Base-by-base conservation (phyloP, 306 rosid genomes). In the Malus sylvestris region DNA sequence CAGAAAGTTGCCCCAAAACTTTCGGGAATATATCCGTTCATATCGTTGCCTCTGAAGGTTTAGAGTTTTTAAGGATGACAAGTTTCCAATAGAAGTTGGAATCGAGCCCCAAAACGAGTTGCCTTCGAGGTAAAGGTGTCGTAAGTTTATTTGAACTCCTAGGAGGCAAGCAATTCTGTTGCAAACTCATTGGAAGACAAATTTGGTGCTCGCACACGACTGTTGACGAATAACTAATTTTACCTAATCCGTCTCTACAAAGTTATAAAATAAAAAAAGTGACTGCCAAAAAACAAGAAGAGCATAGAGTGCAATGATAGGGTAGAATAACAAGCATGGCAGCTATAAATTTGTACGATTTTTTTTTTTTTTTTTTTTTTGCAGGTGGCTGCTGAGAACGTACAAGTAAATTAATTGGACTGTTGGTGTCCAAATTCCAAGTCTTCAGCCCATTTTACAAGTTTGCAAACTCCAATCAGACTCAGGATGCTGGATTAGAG, bases 1-100 rank as follows among this genome's bases (percentile, higher is more conserved):
- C 46, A 4, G 20, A 49, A 19, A 70, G 74, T 70, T 16, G 29
- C 33, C 74, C 74, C 45, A 11, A 70, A 70, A 70, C 42, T 49
- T 51, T 70, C 29, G 0, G 62, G 19, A 29, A 51, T 51, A 30
- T 18, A 27, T 1, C 74, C 62, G 0, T 29, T 29, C 61, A 70
- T 7, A 1, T 70, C 5, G 12, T 49, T 70, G 10, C 2, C 0
- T 0, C 1, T 0, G 0, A 22, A 70, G 62, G 44, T 3, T 2
- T 0, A 46, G 40, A 7, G 2, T 14, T 10, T 4, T 4, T 66
- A 85, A 19, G 10, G 71, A 73, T 5, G 86, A 64, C 58, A 79
- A 74, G 22, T 75, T 77, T 70, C 86, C 86, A 3, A 86, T 11
- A 20, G 74, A 53, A 29, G 79, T 14, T 18, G 84, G 84, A 53